These are phyloP conservation scores for Lagenidium giganteum DNA, from an alignment of 352 stramenopile species.

Conservation along the genomic window DNA sequence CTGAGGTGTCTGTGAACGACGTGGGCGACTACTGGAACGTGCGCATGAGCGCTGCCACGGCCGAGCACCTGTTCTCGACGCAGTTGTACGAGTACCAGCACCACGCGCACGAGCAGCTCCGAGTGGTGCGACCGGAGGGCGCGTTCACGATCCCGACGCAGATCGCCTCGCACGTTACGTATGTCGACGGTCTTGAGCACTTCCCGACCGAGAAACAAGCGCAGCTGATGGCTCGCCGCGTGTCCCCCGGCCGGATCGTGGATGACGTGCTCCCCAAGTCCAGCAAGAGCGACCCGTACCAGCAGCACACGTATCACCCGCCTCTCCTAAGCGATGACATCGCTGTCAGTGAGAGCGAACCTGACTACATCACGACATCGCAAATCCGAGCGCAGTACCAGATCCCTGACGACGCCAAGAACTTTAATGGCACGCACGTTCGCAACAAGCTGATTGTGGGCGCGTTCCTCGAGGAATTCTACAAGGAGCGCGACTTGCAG, in stretches of 20 bases:
- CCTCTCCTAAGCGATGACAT: neutral
- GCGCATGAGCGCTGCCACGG: slow-evolving; percentile 26
- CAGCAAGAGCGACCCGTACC: too few relatives aligned
- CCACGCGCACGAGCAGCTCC: slow-evolving; percentile 15
- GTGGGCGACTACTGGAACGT: slow-evolving; percentile 45
- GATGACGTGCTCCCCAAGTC: too few relatives aligned
- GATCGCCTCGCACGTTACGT: slow-evolving; percentile 39
- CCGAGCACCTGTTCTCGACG: slow-evolving; percentile 50
- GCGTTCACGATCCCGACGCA: slow-evolving; percentile 30
- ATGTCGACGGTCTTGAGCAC: slow-evolving; percentile 63
- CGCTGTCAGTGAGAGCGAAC: too few relatives aligned
- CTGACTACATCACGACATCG: too few relatives aligned
- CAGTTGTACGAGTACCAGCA: slow-evolving; percentile 47
- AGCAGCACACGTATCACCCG: slow-evolving; percentile 1
- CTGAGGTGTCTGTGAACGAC: slow-evolving; percentile 15
- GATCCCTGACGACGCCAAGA: slow-evolving; percentile 24
- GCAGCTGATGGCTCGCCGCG: slow-evolving; percentile 18
- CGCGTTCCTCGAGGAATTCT: slow-evolving; percentile 68
- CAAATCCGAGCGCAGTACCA: slow-evolving; percentile 58
- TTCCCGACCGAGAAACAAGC: slow-evolving; percentile 68
- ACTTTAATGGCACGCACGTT: slow-evolving; percentile 16
- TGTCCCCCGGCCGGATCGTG: too few relatives aligned
- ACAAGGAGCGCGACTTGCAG: slow-evolving; percentile 46
- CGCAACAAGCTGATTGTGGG: slow-evolving; percentile 57
- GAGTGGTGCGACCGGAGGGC: slow-evolving; percentile 35